These are phyloP conservation scores for Primulina huaijiensis DNA, from an alignment of 257 asterid genomes.

Conservation along the genomic window DNA sequence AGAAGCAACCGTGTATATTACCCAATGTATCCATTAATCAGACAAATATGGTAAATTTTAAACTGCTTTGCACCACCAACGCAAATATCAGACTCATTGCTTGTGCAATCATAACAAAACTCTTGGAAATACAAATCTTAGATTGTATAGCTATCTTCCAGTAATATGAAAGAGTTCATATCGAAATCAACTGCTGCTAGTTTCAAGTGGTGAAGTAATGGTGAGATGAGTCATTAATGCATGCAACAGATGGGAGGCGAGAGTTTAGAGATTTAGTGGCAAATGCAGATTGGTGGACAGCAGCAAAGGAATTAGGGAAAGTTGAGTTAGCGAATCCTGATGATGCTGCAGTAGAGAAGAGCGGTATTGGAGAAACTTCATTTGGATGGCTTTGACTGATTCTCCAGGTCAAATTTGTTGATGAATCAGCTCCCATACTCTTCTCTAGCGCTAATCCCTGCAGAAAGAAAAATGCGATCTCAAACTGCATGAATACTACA, in stretches of 20 bases:
- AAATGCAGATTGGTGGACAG: slow-evolving; percentile 42
- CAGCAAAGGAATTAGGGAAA: slow-evolving; percentile 37
- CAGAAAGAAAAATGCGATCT: slow-evolving; percentile 17
- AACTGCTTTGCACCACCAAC: slow-evolving; percentile 6
- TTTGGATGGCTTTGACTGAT: slow-evolving; percentile 25
- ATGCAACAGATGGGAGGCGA: slow-evolving; percentile 39
- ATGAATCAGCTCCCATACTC: slow-evolving; percentile 42
- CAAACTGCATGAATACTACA: neutral
- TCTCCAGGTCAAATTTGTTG: slow-evolving; percentile 46
- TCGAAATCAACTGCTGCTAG: slow-evolving; percentile 25
- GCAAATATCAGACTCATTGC: neutral
- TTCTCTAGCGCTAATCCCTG: slow-evolving; percentile 76
- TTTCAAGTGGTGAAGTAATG: slow-evolving; percentile 41
- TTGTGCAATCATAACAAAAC: neutral
- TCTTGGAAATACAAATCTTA: slow-evolving; percentile 12
- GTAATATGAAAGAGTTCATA: slow-evolving; percentile 9
- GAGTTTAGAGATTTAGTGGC: slow-evolving; percentile 33
- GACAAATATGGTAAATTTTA: neutral
- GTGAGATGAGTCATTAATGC: slow-evolving; percentile 31
- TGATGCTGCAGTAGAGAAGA: slow-evolving; percentile 97
- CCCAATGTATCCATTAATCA: neutral
- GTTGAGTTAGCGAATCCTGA: slow-evolving; percentile 90
- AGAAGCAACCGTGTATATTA: neutral
- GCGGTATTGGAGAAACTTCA: slow-evolving; percentile 40
- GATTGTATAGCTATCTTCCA: slow-evolving; percentile 22